Conservation (phyloP, 306 rosid genomes). For the Gastrolobium villosum region DNA sequence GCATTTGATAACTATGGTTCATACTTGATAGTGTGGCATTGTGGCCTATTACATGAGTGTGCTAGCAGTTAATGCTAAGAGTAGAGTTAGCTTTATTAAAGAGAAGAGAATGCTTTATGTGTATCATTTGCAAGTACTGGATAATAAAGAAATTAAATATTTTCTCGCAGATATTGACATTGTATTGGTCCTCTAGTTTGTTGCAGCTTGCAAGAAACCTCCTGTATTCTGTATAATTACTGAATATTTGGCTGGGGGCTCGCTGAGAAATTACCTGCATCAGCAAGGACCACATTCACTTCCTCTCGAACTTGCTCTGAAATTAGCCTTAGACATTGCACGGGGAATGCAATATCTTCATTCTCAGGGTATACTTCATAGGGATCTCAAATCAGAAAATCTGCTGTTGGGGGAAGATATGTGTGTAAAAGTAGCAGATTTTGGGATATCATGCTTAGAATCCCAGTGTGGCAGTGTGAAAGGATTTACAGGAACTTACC, state of each 20-base stretch:
- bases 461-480: constrained; percentile 79
- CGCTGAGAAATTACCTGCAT: constrained; percentile 76
- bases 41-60: constrained; percentile 17
- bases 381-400: constrained; percentile 98
- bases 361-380: constrained; percentile 89
- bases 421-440: constrained; percentile 96
- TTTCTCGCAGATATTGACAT: constrained; percentile 12
- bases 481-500: constrained; percentile 96
- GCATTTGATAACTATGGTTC: too few relatives aligned
- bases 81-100: not conserved
- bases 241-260: constrained; percentile 91
- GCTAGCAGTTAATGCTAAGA: not conserved
- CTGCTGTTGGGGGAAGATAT: constrained; percentile 84
- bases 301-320: constrained; percentile 75
- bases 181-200: constrained; percentile 69
- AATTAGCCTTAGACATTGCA: constrained; percentile 79
- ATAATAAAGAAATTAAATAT: not conserved
- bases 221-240: constrained; percentile 97
- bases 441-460: constrained; percentile 95
- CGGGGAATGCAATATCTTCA: constrained; percentile 94
- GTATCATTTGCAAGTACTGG: constrained; percentile 1
- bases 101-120: not conserved
- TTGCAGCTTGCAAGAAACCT: constrained; percentile 97
- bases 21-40: not conserved
- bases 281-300: constrained; percentile 88